Evolutionary conservation across 352 stramenopile species (phyloP).

Genomic region (Chrysophaeum taylorii): DNA sequence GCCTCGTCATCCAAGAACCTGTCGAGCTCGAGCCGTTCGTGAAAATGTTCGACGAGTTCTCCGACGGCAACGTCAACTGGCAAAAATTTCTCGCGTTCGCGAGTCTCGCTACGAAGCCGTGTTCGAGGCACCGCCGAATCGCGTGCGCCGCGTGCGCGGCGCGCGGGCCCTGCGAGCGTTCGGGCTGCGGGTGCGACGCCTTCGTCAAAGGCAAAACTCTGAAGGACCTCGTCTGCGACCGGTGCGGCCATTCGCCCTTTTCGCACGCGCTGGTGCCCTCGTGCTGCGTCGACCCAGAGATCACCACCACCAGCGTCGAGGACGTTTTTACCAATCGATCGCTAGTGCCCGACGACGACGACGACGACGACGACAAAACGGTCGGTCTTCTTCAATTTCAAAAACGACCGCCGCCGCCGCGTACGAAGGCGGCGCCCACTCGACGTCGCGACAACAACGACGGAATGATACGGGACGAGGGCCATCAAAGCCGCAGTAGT

Average conservation of each 20-base stretch:
- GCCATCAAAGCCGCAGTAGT: no score
- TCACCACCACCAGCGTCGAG: no score
- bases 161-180: slow-evolving; percentile 7
- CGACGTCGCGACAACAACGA: no score
- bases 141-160: slow-evolving; percentile 19
- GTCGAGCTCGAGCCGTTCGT: slow-evolving; percentile 1
- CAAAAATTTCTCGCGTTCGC: slow-evolving; percentile 19
- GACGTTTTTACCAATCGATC: slow-evolving; percentile 18
- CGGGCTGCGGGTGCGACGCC: slow-evolving; percentile 3
- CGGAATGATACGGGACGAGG: no score
- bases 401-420: no score
- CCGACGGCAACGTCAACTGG: slow-evolving; percentile 16
- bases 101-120: slow-evolving; percentile 10
- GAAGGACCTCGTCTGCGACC: background rate
- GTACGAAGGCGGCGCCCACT: no score
- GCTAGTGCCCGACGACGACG: no score
- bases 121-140: slow-evolving; percentile 16
- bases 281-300: slow-evolving; percentile 3
- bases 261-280: background rate
- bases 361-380: no score
- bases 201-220: background rate
- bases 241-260: background rate
- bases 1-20: slow-evolving; percentile 6
- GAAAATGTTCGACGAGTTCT: slow-evolving; percentile 20
- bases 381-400: no score